Conservation (phyloP, 2,329 filamentous ascomycete species). For the Pseudogymnoascus sp. region DNA sequence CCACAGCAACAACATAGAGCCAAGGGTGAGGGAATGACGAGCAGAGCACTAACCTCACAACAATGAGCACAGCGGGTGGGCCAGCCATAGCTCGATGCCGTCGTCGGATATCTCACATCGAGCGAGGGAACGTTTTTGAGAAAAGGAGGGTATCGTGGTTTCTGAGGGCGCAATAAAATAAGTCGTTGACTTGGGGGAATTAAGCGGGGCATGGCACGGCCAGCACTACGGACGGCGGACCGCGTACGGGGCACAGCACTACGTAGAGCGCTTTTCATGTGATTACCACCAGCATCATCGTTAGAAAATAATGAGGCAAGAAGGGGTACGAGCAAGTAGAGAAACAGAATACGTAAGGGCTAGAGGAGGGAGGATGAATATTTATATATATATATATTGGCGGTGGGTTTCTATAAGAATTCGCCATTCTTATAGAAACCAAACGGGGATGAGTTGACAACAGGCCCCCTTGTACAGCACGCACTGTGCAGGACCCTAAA, state of each 20-base stretch:
- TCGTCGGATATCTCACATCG: not conserved
- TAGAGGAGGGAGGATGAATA: not conserved
- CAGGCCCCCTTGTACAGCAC: not conserved
- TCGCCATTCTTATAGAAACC: not conserved
- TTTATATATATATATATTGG: not conserved
- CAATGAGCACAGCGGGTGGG: constrained; percentile 43
- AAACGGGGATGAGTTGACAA: not conserved
- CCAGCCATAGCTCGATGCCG: constrained; percentile 34
- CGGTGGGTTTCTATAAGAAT: not conserved
- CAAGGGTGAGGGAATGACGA: not conserved
- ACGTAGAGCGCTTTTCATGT: not conserved
- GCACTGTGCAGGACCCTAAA: not conserved
- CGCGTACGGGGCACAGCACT: not conserved
- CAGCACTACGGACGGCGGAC: not conserved
- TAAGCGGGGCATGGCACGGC: not conserved
- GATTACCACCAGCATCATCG: not conserved
- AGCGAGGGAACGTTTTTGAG: not conserved
- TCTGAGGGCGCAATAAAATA: not conserved
- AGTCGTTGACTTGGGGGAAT: not conserved
- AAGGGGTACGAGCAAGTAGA: not conserved
- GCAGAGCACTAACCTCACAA: constrained; percentile 37
- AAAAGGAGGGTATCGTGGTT: not conserved
- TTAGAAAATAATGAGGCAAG: not conserved
- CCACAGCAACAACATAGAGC: not conserved
- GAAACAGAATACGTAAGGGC: not conserved